phyloP scores from a whole-genome alignment of 305 asterid genomes.

The Solanum hybrid region DNA sequence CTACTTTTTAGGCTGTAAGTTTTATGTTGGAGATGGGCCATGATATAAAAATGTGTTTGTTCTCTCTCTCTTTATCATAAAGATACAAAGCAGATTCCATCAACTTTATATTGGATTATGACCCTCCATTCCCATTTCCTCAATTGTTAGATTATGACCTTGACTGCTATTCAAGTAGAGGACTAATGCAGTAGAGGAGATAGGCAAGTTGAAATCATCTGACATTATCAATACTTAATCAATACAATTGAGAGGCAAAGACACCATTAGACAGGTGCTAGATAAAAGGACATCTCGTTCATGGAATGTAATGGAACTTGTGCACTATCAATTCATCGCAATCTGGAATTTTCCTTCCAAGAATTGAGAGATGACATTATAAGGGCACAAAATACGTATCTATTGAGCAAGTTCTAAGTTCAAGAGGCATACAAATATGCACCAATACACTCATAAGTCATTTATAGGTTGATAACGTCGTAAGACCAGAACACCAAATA shows the following conservation, averaged over 20 bases:
- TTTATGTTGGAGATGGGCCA: constrained; percentile 1
- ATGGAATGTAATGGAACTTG: background rate
- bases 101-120: background rate
- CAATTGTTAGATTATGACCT: background rate
- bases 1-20: background rate
- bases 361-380: background rate
- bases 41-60: constrained; percentile 13
- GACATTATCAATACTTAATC: background rate
- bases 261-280: background rate
- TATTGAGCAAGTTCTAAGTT: background rate
- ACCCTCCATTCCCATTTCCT: background rate
- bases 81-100: background rate
- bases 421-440: background rate
- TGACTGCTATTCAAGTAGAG: background rate
- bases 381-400: background rate
- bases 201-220: background rate
- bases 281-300: background rate
- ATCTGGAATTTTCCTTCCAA: background rate
- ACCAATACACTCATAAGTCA: background rate
- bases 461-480: background rate
- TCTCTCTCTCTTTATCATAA: background rate
- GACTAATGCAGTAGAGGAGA: background rate
- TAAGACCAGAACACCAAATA: background rate
- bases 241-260: background rate
- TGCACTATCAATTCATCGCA: background rate